Conservation (phyloP, 2,329 filamentous ascomycete species). For the Pestalotiopsis sp. region DNA sequence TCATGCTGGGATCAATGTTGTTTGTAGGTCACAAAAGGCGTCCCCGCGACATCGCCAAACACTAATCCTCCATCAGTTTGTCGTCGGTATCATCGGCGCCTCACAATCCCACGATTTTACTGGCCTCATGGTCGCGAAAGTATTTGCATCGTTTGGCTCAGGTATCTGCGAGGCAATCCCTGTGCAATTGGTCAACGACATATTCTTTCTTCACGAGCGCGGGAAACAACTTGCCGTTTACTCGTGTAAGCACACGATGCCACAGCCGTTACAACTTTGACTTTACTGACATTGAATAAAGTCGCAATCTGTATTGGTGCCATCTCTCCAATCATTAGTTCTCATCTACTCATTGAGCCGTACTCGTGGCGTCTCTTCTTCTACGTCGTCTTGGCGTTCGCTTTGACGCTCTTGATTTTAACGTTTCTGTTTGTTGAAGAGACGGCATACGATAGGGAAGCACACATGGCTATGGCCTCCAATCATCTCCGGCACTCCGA, state of each 20-base stretch:
- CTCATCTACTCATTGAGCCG: constrained; percentile 61
- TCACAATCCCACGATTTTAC: constrained; percentile 37
- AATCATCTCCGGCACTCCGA: constrained; percentile 18
- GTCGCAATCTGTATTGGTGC: constrained; percentile 58
- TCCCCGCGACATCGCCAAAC: too few species aligned
- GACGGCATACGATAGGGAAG: constrained; percentile 43
- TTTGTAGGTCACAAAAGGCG: constrained; percentile 26
- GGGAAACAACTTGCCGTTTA: constrained; percentile 62
- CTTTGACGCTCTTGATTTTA: constrained; percentile 42
- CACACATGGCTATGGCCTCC: constrained; percentile 17
- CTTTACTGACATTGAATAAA: constrained; percentile 15
- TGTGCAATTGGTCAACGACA: constrained; percentile 47
- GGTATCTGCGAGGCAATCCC: constrained; percentile 48
- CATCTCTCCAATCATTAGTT: constrained; percentile 59
- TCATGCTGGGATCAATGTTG: constrained; percentile 43
- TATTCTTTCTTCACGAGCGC: constrained; percentile 49
- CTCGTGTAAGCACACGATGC: constrained; percentile 40
- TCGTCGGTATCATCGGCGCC: constrained; percentile 40
- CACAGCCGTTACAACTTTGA: not conserved
- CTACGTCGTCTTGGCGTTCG: constrained; percentile 61
- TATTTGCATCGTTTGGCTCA: constrained; percentile 42
- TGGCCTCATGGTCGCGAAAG: constrained; percentile 41
- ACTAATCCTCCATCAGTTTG: constrained; percentile 30
- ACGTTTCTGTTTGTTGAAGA: constrained; percentile 57
- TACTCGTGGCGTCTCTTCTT: constrained; percentile 64